phyloP scores from a whole-genome alignment of 495 filamentous ascomycete genomes.

The Penicillium salamii region DNA sequence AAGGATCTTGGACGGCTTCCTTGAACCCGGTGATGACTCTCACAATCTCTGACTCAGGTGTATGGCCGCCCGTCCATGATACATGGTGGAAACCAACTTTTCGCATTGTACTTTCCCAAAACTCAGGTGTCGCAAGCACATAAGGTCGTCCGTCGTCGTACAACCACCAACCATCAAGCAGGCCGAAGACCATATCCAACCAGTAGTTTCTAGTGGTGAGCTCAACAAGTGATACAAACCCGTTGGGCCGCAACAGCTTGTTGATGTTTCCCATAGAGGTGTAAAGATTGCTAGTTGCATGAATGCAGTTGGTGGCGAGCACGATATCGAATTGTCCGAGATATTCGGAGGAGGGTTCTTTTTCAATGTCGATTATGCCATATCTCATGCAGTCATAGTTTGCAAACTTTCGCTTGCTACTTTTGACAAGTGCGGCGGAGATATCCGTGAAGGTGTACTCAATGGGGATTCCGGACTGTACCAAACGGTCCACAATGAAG shows the following conservation, averaged over 20 bases:
- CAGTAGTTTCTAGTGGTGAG: slow-evolving; percentile 35
- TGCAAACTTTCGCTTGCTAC: slow-evolving; percentile 28
- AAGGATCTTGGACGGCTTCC: background rate
- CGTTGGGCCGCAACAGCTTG: slow-evolving; percentile 32
- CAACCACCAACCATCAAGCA: slow-evolving; percentile 50
- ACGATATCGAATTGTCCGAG: slow-evolving; percentile 32
- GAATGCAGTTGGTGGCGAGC: slow-evolving; percentile 46
- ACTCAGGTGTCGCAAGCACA: slow-evolving; percentile 17
- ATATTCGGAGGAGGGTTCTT: slow-evolving; percentile 21
- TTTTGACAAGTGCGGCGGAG: slow-evolving; percentile 35
- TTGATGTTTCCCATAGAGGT: slow-evolving; percentile 25
- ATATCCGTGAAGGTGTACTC: slow-evolving; percentile 50
- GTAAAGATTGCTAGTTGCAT: slow-evolving; percentile 40
- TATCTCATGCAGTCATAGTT: slow-evolving; percentile 35
- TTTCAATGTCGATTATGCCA: slow-evolving; percentile 37
- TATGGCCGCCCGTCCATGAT: slow-evolving; percentile 30
- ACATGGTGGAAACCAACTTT: slow-evolving; percentile 33
- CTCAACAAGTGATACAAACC: slow-evolving; percentile 40
- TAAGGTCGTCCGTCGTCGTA: slow-evolving; percentile 43
- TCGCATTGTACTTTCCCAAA: slow-evolving; percentile 30
- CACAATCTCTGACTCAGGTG: background rate
- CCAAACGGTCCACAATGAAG: slow-evolving; percentile 22
- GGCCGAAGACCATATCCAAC: slow-evolving; percentile 42
- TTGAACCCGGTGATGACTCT: slow-evolving; percentile 3
- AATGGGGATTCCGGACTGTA: slow-evolving; percentile 18